Evolutionary conservation across 768 basidiomycete species (phyloP).

Genomic region (Boletus speciosus): DNA sequence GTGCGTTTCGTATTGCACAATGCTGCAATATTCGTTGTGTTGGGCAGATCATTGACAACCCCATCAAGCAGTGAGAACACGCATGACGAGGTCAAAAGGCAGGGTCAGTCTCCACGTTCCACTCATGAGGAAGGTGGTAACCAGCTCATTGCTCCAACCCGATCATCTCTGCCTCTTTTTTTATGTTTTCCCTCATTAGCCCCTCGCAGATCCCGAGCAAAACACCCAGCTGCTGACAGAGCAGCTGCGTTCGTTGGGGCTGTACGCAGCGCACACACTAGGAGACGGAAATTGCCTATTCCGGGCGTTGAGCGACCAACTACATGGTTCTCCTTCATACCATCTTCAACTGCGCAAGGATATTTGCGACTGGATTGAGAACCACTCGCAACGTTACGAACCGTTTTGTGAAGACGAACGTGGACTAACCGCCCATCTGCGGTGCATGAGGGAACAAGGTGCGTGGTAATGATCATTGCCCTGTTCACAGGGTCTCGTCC

Average conservation of each 20-base stretch:
- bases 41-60: constrained; percentile 24
- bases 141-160: constrained; percentile 16
- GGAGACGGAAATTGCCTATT: constrained; percentile 96
- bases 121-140: constrained; percentile 14
- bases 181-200: constrained; percentile 20
- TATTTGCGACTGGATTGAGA: constrained; percentile 80
- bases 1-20: constrained; percentile 36
- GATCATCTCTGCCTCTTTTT: constrained; percentile 8
- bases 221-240: constrained; percentile 63
- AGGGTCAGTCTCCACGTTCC: constrained; percentile 42
- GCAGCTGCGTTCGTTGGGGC: constrained; percentile 73
- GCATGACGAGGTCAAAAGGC: constrained; percentile 58
- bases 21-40: constrained; percentile 27
- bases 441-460: constrained; percentile 79
- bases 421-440: constrained; percentile 68
- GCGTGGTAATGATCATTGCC: constrained; percentile 18
- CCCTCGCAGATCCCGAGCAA: constrained; percentile 56
- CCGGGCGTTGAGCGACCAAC: constrained; percentile 84
- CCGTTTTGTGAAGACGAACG: constrained; percentile 86
- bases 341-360: constrained; percentile 69
- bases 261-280: constrained; percentile 83
- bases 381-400: constrained; percentile 68
- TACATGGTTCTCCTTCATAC: constrained; percentile 68
- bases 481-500: neutral
- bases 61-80: constrained; percentile 46